Conservation (phyloP, 1,284 basidiomycete species). For the Microbotryum violaceum region DNA sequence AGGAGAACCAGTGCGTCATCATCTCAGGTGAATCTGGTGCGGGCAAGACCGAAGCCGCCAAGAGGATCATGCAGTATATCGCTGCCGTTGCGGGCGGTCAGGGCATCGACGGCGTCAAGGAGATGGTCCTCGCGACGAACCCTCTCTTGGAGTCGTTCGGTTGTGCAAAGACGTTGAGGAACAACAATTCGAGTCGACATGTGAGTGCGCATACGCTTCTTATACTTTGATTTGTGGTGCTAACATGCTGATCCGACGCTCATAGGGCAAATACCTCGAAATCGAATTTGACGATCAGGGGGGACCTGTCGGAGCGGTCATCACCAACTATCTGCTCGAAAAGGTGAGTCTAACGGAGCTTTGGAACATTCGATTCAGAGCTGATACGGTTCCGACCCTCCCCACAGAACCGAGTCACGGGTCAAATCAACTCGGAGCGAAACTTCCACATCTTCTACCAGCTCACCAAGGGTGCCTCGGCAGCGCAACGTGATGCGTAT, state of each 20-base stretch:
- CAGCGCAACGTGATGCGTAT: conserved; percentile 83
- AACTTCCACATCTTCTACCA: conserved; percentile 99
- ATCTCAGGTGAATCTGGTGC: conserved; percentile 98
- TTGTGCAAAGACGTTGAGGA: conserved; percentile 95
- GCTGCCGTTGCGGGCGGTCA: conserved; percentile 84
- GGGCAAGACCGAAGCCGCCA: conserved; percentile 94
- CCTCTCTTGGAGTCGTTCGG: conserved; percentile 96
- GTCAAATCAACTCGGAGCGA: conserved; percentile 91
- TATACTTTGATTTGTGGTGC: background rate
- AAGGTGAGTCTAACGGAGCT: conserved; percentile 49
- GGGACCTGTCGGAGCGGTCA: conserved; percentile 93
- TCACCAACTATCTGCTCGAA: conserved; percentile 96
- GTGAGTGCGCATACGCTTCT: conserved; percentile 48
- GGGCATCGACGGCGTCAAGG: conserved; percentile 88
- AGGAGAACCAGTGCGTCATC: conserved; percentile 99
- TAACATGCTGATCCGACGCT: no score
- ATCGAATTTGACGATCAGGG: conserved; percentile 96
- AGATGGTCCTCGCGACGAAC: conserved; percentile 99
- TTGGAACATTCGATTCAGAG: background rate
- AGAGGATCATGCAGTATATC: conserved; percentile 99
- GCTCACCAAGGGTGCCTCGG: conserved; percentile 89
- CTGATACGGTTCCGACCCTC: conserved; percentile 12
- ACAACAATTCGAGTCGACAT: conserved; percentile 98
- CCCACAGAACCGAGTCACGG: conserved; percentile 81
- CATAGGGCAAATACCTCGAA: conserved; percentile 93